These are phyloP conservation scores for Solanum etuberosum DNA, from an alignment of 257 asterid genomes.

Conservation along the genomic window DNA sequence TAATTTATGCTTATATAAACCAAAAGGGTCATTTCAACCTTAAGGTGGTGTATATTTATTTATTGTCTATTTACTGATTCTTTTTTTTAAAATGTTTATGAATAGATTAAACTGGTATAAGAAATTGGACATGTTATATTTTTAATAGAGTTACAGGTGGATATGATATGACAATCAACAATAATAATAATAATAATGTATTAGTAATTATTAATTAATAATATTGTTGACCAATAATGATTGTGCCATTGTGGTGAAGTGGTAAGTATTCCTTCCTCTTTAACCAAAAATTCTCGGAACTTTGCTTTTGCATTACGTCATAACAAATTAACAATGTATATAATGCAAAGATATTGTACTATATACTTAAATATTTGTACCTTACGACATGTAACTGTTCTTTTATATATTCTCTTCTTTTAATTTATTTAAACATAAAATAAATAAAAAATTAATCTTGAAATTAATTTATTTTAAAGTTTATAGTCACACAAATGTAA, in stretches of 20 bases:
- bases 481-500: not conserved
- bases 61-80: not conserved
- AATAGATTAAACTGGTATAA: not conserved
- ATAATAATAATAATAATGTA: not conserved
- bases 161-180: not conserved
- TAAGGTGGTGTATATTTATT: not conserved
- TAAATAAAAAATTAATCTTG: not conserved
- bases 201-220: not conserved
- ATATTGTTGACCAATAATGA: not conserved
- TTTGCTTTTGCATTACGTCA: not conserved
- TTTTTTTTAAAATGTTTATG: not conserved
- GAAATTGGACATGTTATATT: not conserved
- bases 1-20: not conserved
- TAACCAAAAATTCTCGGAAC: not conserved
- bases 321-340: not conserved
- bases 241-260: not conserved
- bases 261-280: not conserved
- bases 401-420: not conserved
- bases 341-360: not conserved
- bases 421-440: too few relatives aligned
- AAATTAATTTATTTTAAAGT: too few relatives aligned
- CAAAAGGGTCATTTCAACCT: not conserved
- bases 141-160: not conserved
- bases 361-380: not conserved
- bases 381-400: not conserved